phyloP scores from a whole-genome alignment of 2,329 filamentous ascomycete genomes.

The Ceratocystis ficicola region DNA sequence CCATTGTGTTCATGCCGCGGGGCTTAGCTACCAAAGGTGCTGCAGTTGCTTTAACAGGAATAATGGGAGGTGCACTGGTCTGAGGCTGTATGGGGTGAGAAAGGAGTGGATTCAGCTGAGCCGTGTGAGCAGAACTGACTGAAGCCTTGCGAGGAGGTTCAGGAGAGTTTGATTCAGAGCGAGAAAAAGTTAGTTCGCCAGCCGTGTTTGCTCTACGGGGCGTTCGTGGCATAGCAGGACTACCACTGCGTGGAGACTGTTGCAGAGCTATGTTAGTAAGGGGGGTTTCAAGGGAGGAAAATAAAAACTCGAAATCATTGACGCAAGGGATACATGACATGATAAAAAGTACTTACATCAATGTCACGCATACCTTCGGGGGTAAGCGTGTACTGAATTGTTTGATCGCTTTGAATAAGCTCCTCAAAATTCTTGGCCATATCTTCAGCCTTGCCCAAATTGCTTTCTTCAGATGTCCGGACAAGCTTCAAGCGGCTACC shows the following conservation, averaged over 20 bases:
- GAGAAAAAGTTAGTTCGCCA: constrained; percentile 34
- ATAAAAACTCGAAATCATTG: background rate
- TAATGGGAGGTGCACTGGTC: constrained; percentile 21
- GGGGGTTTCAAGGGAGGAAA: constrained; percentile 6
- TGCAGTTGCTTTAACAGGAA: constrained; percentile 22
- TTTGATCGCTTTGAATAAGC: constrained; percentile 69
- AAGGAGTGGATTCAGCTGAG: constrained; percentile 19
- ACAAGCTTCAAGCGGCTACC: constrained; percentile 41
- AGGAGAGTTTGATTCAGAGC: constrained; percentile 37
- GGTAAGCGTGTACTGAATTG: constrained; percentile 70
- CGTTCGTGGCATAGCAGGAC: constrained; percentile 34
- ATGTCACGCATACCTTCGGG: constrained; percentile 67
- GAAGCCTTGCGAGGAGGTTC: constrained; percentile 25
- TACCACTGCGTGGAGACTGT: constrained; percentile 26
- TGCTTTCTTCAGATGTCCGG: constrained; percentile 47
- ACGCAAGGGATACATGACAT: background rate
- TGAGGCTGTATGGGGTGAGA: constrained; percentile 20
- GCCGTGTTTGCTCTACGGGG: constrained; percentile 38
- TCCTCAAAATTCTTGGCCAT: constrained; percentile 62
- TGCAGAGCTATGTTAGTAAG: constrained; percentile 11
- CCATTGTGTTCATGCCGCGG: constrained; percentile 25
- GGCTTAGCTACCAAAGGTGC: constrained; percentile 2
- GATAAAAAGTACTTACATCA: constrained; percentile 42
- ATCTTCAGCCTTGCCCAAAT: constrained; percentile 38
- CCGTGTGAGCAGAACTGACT: constrained; percentile 21